phyloP scores from a whole-genome alignment of 2,329 filamentous ascomycete species.

The Aspergillus sp. region DNA sequence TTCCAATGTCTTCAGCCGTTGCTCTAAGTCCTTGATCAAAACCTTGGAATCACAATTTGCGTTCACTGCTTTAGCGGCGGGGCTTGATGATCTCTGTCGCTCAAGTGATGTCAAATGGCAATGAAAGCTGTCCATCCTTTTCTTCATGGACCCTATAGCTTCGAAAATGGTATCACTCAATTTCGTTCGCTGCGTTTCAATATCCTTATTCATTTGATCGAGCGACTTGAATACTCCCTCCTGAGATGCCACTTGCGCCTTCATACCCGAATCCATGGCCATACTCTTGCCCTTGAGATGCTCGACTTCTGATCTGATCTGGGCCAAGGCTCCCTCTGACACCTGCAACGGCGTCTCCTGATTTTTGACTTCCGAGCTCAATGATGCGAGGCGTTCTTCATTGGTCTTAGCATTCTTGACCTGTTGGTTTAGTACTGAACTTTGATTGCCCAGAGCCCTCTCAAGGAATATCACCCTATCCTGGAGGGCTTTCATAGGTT shows the following conservation, averaged over 20 bases:
- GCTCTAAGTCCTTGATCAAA: background rate
- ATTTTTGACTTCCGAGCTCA: background rate
- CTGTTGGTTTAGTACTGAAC: conserved; percentile 2
- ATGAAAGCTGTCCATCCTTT: background rate
- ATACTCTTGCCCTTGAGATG: background rate
- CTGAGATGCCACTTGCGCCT: background rate
- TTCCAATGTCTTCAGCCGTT: conserved; percentile 1
- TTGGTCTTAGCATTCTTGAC: background rate
- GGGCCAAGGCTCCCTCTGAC: background rate
- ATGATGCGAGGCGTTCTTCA: background rate
- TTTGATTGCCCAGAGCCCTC: background rate
- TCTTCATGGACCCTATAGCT: background rate
- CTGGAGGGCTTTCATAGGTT: conserved; percentile 3
- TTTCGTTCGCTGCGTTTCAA: background rate
- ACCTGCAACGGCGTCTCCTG: background rate
- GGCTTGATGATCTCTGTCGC: background rate
- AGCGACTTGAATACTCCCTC: background rate
- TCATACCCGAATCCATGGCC: background rate
- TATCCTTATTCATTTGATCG: background rate
- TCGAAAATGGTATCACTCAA: background rate
- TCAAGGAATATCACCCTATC: conserved; percentile 1
- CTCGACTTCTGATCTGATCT: background rate
- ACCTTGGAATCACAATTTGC: background rate
- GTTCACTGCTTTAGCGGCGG: background rate
- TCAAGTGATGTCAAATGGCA: background rate